Base-by-base conservation (phyloP, 2,329 filamentous ascomycete genomes). In the Capronia epimyces region DNA sequence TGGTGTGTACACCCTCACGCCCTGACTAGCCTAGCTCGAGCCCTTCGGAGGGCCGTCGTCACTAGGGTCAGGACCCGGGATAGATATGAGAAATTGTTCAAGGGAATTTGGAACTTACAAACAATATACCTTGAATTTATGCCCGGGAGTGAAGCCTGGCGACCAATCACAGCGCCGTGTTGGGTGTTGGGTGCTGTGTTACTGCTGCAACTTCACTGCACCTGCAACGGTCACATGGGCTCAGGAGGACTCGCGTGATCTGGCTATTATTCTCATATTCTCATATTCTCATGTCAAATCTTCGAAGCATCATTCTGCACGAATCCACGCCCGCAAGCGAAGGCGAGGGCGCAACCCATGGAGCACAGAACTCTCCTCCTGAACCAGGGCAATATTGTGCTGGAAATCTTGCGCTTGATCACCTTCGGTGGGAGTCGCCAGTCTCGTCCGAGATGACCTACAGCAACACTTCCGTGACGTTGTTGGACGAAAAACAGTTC, bases 1-100 rank as follows among this genome's bases (percentile, higher is more conserved):
- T 42, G 39, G 39, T 16, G 39, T 24, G 21, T n/a, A 24, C 39
- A 42, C 39, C 39, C 39, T 42, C 16, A 42, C 39, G 39, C 39
- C 39, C 24, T 27, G 39, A 42, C 39, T 42, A 42, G 39, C 39
- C 39, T 42, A 12, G 34, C 18, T 37, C 34, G 16, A 37, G 34
- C 34, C 34, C 6, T 7, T 15, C 34, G 16, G 34, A 37, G 34
- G 24, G 39, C 39, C 18, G 39, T 42, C 21, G n/a, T 42, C 16
- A 16, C 39, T 15, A 42, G 21, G 39, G 39, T 42, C 39, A 42
- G 24, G 16, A 42, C 39, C 39, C 39, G 39, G 39, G 39, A 42
- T 42, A 42, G 39, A 27, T 42, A 42, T 42, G 39, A 25, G 39
- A 42, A 42, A 25, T 42, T 42, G 39, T 37, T 42, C 20, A n/a